Evolutionary conservation across 2,329 filamentous ascomycete species (phyloP), one percentile per base, ranked within the genome.

Genomic region (Coniochaeta sp.): DNA sequence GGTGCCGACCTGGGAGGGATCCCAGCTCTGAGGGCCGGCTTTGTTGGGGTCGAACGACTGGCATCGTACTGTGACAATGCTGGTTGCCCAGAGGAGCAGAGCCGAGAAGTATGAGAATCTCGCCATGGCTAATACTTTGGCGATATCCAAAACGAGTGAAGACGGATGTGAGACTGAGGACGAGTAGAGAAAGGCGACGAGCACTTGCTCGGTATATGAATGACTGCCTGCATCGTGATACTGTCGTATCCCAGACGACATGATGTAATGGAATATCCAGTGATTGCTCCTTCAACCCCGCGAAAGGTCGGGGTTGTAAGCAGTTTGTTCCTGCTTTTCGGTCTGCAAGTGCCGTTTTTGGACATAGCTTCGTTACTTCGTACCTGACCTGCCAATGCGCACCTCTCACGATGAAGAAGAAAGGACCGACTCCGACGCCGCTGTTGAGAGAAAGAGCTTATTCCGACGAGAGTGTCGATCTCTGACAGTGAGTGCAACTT

Each of bases 1-100:
- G 3, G 65, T 68, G 2, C 66, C 65, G 14, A 68, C 61, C 8
- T 47, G 53, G 18, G 61, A 58, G 16, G 63, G 61, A 40, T 67
- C 63, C 64, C 64, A 68, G 51, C 55, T 60, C 40, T 55, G 22
- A 8, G 63, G 57, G 1, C 56, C 55, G 8, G 62, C 65, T 42
- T 60, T 59, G 60, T 49, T 49, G 18, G 47, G 64, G 38, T 67
- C 63, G 46, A 67, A 67, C 47, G 60, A 57, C 53, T 67, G 64
- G 27, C 48, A 27, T 26, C 24, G 48, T 35, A 49, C 20, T 12
- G 30, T n/a, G n/a, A n/a, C 2, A 14, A 22, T 24, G 31, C 28
- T 30, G 16, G 16, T 49, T 35, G 47, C 30, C 47, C 47, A 49
- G 20, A 35, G 9, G 14, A 47, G 38, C 20, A 42, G 13, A 5